Base-by-base conservation (phyloP, 108 stramenopile genomes). In the Fragilariopsis cylindrus region DNA sequence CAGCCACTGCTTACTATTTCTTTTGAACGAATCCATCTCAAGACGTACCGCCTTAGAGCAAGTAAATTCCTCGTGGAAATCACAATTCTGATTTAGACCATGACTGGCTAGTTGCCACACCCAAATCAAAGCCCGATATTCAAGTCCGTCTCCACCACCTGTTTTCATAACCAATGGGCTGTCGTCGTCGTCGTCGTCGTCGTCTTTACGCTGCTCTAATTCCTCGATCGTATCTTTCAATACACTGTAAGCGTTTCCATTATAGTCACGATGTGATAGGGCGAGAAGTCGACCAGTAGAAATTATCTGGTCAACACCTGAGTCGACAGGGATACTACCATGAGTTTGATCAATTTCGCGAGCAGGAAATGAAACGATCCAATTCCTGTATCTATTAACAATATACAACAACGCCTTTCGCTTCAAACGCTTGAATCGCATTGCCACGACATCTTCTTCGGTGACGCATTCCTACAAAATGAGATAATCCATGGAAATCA, bases 201-300 rank as follows among this genome's bases (percentile, higher is more conserved):
- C 30, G 2, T 30, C 55, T 9, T 30, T 11, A 40, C 41, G 39
- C 7, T 30, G 41, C 58, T 60, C 18, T 8, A 60, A 41, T 53
- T 53, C 69, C 12, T 48, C n/a, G 5, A 89, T 74, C 19, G 69
- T 68, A 48, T 80, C 73, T 44, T 58, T 18, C 40, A 91, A 63
- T 46, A 73, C 57, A 15, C 69, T 44, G 7, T 82, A 74, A 12
- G 91, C 87, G 3, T 74, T 63, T 1, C 87, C 84, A 15, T 80
- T 72, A 40, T 86, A 83, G 58, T 92, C 91, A 19, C 79, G 60
- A 9, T 70, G 73, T 12, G 77, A 86, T 55, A 92, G 71, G 54
- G 85, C 81, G 8, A 92, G 74, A 15, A 92, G 69, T 7, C 91
- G 85, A 72, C 91, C 88, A 7, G 86, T 83, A 7, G 85, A 72